These are phyloP conservation scores for Arabidopsis suecica DNA, from an alignment of 345 rosid species.

Conservation along the genomic window DNA sequence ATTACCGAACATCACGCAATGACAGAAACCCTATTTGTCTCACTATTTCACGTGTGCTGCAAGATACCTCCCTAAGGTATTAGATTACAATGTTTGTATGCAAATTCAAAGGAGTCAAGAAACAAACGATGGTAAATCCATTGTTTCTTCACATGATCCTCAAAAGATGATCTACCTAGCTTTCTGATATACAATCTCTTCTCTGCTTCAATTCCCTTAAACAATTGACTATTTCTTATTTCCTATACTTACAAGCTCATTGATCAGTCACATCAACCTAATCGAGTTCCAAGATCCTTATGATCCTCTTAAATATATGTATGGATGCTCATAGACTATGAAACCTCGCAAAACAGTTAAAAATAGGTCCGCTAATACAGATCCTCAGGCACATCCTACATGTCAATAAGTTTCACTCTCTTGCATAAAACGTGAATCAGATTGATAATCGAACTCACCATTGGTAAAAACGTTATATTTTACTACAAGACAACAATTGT, in stretches of 20 bases:
- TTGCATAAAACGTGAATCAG: conserved; percentile 8
- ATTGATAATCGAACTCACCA: neutral
- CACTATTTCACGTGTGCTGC: conserved; percentile 18
- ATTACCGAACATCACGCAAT: conserved; percentile 29
- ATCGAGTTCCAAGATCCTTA: conserved; percentile 68
- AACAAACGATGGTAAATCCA: conserved; percentile 36
- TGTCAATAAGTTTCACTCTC: conserved; percentile 57
- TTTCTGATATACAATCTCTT: conserved; percentile 58
- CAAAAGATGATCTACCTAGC: conserved; percentile 51
- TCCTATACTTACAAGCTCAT: conserved; percentile 58
- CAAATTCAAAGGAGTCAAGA: conserved; percentile 1
- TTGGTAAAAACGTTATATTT: neutral
- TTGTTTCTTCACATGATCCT: conserved; percentile 59
- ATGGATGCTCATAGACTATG: conserved; percentile 77
- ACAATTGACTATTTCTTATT: neutral
- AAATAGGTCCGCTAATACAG: conserved; percentile 47
- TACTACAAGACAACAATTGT: neutral
- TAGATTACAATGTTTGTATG: neutral
- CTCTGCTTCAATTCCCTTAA: conserved; percentile 57
- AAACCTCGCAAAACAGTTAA: conserved; percentile 56
- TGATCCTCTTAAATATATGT: conserved; percentile 70
- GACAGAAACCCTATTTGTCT: conserved; percentile 23
- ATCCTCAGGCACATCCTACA: neutral
- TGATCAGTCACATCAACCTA: conserved; percentile 80
- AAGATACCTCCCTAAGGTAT: conserved; percentile 1